Evolutionary conservation across 129 eudicot genomes (phyloP).

Genomic region (Flaveria sonorensis): DNA sequence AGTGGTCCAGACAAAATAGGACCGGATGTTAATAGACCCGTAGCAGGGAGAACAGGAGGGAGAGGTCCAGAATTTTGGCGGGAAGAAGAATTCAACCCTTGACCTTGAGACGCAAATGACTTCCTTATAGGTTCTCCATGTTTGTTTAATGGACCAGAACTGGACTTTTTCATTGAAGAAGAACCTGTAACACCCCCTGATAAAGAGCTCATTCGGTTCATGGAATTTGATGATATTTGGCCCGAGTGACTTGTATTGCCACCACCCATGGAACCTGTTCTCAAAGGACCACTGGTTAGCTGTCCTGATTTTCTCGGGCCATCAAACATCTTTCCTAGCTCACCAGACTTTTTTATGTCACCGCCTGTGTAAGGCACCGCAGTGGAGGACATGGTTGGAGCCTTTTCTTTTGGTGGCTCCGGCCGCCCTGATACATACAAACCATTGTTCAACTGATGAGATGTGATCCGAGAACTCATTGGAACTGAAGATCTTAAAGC

Average conservation of each 20-base stretch:
- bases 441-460: constrained; percentile 81
- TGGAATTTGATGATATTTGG: constrained; percentile 20
- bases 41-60: constrained; percentile 74
- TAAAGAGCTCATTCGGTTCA: constrained; percentile 43
- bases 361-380: constrained; percentile 87
- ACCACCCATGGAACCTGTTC: constrained; percentile 73
- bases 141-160: constrained; percentile 82
- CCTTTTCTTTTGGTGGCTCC: constrained; percentile 82
- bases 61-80: constrained; percentile 86
- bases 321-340: constrained; percentile 84
- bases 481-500: constrained; percentile 15
- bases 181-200: constrained; percentile 57
- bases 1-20: constrained; percentile 79
- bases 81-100: constrained; percentile 50
- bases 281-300: constrained; percentile 54
- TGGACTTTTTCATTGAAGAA: constrained; percentile 64
- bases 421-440: constrained; percentile 87
- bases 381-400: constrained; percentile 80
- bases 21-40: constrained; percentile 77
- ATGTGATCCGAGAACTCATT: constrained; percentile 86
- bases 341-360: constrained; percentile 80
- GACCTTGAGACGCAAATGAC: constrained; percentile 80
- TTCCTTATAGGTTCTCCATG: constrained; percentile 90
- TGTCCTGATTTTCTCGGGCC: constrained; percentile 84
- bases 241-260: constrained; percentile 30